Percentiles rank a stretch among this genome's conserved stretches.
Evolutionary conservation across 805 yeast species (phyloP).

Genomic region (Pichia deserticola): DNA sequence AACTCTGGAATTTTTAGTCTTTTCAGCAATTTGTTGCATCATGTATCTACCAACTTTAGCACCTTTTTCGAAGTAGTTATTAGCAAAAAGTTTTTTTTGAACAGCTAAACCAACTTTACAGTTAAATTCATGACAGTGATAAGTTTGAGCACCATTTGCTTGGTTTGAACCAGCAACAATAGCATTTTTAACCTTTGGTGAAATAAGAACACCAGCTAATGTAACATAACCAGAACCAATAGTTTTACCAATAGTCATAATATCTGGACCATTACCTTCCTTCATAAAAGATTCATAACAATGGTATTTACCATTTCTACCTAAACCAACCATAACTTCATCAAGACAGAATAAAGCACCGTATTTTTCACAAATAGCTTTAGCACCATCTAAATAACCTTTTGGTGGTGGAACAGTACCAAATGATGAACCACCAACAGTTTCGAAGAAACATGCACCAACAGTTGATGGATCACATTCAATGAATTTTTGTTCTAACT

Average conservation of each 20-base stretch:
- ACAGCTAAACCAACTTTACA: constrained; percentile 42
- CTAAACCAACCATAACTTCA: constrained; percentile 71
- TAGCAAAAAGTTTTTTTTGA: constrained; percentile 30
- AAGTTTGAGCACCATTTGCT: constrained; percentile 43
- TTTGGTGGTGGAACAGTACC: constrained; percentile 39
- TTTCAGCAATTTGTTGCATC: constrained; percentile 29
- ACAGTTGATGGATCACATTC: constrained; percentile 38
- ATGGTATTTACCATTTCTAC: constrained; percentile 40
- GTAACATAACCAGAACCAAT: constrained; percentile 45
- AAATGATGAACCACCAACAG: constrained; percentile 38
- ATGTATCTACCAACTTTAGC: constrained; percentile 36
- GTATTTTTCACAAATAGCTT: constrained; percentile 75
- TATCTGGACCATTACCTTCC: constrained; percentile 38
- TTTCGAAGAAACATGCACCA: constrained; percentile 36
- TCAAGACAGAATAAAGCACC: constrained; percentile 92
- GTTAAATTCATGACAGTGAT: constrained; percentile 41
- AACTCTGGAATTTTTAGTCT: constrained; percentile 26
- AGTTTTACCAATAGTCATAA: constrained; percentile 44
- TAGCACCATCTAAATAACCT: constrained; percentile 38
- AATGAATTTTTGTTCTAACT: constrained; percentile 33
- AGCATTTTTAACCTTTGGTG: constrained; percentile 35
- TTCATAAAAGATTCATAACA: constrained; percentile 38
- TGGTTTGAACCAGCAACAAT: constrained; percentile 34
- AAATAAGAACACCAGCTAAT: constrained; percentile 40
- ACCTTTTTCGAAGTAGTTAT: constrained; percentile 34